Evolutionary conservation across 164 flowering plant species (phyloP).

Genomic region (Piper betle): DNA sequence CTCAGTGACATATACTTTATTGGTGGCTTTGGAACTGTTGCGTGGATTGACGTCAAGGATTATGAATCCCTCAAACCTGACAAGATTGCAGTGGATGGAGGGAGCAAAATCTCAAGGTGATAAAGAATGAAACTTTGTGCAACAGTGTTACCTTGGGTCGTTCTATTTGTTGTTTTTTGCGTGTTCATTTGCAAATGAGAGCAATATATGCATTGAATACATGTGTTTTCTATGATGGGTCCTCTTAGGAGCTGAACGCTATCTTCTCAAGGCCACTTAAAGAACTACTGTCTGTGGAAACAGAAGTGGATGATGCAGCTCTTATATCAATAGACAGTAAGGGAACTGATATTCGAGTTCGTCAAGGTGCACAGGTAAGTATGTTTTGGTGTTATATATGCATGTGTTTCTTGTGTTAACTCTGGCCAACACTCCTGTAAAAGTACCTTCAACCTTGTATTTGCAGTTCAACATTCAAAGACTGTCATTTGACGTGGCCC

Average conservation of each 20-base stretch:
- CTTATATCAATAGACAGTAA: constrained; percentile 92
- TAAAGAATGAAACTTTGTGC: neutral
- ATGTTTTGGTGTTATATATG: neutral
- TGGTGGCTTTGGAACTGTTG: constrained; percentile 99
- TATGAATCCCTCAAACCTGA: constrained; percentile 78
- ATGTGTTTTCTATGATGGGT: neutral
- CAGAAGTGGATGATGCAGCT: constrained; percentile 95
- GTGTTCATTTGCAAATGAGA: neutral
- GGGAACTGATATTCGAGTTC: constrained; percentile 85
- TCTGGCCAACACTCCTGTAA: neutral
- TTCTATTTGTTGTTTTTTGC: too few species aligned
- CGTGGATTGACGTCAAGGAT: constrained; percentile 97
- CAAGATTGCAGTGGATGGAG: constrained; percentile 92
- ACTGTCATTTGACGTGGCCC: constrained; percentile 66
- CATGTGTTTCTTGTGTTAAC: neutral
- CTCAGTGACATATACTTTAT: constrained; percentile 92
- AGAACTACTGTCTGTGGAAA: constrained; percentile 62
- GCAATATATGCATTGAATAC: neutral
- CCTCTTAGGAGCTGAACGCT: constrained; percentile 69
- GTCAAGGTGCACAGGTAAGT: constrained; percentile 96
- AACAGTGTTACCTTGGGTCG: too few species aligned
- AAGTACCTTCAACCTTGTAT: neutral
- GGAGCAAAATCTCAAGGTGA: constrained; percentile 87
- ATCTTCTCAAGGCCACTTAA: constrained; percentile 83
- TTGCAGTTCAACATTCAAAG: constrained; percentile 91